Base-by-base conservation (phyloP, 1,139 yeast species). In the Candida buenavistaensis region DNA sequence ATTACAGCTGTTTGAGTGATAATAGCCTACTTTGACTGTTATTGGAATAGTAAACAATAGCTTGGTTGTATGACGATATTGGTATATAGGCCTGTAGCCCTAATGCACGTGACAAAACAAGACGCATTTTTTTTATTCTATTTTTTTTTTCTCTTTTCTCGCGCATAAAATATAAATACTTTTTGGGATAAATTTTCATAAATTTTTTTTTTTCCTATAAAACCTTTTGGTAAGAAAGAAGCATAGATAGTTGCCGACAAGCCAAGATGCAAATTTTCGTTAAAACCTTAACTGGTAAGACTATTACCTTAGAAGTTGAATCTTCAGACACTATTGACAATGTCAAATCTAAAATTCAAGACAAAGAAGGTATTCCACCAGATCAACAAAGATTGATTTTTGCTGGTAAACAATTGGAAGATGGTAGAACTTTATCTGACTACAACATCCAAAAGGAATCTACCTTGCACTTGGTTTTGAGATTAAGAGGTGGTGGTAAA, bases 401-500 rank as follows among this genome's bases (percentile, higher is more conserved):
- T 70, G 97, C 97, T 70, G 98, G 98, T 83, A 90, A 89, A 83
- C 97, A 90, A 78, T 86, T 92, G 71, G 97, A 90, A 79, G 97
- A 92, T 63, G 97, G 97, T 64, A 88, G 97, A 82, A 90, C 97
- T 56, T 81, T 92, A 62, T 84, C 96, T 59, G 98, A 92, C 82
- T 92, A 92, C 96, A 90, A 90, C 94, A 92, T 92, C 80, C 97
- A 90, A 80, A 90, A 92, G 88, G 98, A 92, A 80, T 90, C 97
- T 53, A 92, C 97, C 56, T 75, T 92, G 55, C 97, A 92, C 78
- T 83, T 92, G 75, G 97, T 92, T 65, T 79, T 92, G 54, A 89
- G 97, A 82, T 87, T 92, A 73, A 87, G 97, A 82, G 97, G 97
- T 85, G 96, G 96, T 80, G 97, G 97, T 86, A 92, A 92, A 86